These are phyloP conservation scores for Penicillium taxi DNA, from an alignment of 495 filamentous ascomycete genomes.

Conservation along the genomic window DNA sequence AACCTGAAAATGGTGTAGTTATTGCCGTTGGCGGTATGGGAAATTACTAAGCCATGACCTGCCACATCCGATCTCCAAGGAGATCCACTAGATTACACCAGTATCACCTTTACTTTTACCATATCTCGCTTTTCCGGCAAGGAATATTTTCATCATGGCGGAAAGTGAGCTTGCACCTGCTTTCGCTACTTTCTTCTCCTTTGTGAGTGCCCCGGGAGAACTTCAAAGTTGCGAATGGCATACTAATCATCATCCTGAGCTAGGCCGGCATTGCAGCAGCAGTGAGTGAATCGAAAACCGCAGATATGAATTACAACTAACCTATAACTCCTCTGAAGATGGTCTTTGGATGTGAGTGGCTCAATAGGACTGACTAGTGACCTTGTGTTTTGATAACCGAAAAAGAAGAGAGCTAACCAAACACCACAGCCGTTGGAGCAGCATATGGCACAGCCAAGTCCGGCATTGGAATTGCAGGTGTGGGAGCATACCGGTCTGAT, in stretches of 20 bases:
- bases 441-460: constrained; percentile 97
- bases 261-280: constrained; percentile 85
- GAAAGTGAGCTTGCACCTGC: constrained; percentile 68
- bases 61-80: too few relatives aligned
- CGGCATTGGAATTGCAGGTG: constrained; percentile 91
- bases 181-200: constrained; percentile 96
- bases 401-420: constrained; percentile 13
- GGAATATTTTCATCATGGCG: constrained; percentile 55
- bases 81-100: too few relatives aligned
- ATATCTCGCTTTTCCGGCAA: neutral
- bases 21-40: too few relatives aligned
- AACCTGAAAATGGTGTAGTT: too few relatives aligned
- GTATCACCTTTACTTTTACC: neutral
- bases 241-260: constrained; percentile 22
- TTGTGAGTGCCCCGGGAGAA: constrained; percentile 53
- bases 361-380: too few relatives aligned
- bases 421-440: constrained; percentile 69
- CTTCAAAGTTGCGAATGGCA: constrained; percentile 15
- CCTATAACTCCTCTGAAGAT: constrained; percentile 39
- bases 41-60: too few relatives aligned
- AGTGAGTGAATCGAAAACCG: constrained; percentile 53
- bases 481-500: constrained; percentile 85
- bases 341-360: constrained; percentile 78
- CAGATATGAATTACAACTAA: constrained; percentile 14
- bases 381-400: too few relatives aligned